Evolutionary conservation across 169 alveolate species (phyloP).

Genomic region (Theileria luwenshuni): DNA sequence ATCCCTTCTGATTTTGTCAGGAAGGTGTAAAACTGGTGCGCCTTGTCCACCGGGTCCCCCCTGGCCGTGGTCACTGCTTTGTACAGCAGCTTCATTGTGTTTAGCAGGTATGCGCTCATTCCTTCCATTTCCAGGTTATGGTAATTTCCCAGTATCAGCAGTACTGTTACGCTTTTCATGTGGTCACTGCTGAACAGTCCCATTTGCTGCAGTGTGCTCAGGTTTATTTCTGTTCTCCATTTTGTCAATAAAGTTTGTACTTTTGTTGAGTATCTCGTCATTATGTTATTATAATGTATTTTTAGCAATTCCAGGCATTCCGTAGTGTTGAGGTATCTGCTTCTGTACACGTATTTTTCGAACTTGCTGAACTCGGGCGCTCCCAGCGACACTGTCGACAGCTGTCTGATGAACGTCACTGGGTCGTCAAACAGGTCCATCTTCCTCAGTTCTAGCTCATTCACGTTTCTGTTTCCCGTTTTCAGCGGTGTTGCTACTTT

Average conservation of each 20-base stretch:
- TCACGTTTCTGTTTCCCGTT: slow-evolving; percentile 1
- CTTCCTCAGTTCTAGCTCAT: slow-evolving; percentile 10
- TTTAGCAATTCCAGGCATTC: slow-evolving; percentile 49
- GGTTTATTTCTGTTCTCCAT: slow-evolving; percentile 21
- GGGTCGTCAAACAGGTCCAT: slow-evolving; percentile 50
- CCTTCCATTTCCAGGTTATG: slow-evolving; percentile 25
- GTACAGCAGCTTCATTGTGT: slow-evolving; percentile 7
- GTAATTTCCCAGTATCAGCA: slow-evolving; percentile 39
- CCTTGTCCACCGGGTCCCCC: slow-evolving; percentile 2
- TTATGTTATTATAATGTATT: slow-evolving; percentile 45
- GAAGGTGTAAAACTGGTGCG: slow-evolving; percentile 6
- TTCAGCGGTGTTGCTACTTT: slow-evolving; percentile 7
- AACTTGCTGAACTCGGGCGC: slow-evolving; percentile 49
- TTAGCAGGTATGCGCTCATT: slow-evolving; percentile 7
- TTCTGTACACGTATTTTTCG: slow-evolving; percentile 48
- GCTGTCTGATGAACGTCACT: slow-evolving; percentile 37
- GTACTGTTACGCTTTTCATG: slow-evolving; percentile 40
- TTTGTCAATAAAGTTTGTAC: slow-evolving; percentile 27
- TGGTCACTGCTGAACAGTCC: slow-evolving; percentile 55
- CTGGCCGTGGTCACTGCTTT: slow-evolving; percentile 11
- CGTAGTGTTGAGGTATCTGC: slow-evolving; percentile 58
- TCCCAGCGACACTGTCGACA: slow-evolving; percentile 37
- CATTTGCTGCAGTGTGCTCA: slow-evolving; percentile 32
- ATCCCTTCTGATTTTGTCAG: slow-evolving; percentile 4
- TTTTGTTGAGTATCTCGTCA: slow-evolving; percentile 33